Conservation (phyloP, 2,329 filamentous ascomycete genomes). For the Rhinocladiella similis region DNA sequence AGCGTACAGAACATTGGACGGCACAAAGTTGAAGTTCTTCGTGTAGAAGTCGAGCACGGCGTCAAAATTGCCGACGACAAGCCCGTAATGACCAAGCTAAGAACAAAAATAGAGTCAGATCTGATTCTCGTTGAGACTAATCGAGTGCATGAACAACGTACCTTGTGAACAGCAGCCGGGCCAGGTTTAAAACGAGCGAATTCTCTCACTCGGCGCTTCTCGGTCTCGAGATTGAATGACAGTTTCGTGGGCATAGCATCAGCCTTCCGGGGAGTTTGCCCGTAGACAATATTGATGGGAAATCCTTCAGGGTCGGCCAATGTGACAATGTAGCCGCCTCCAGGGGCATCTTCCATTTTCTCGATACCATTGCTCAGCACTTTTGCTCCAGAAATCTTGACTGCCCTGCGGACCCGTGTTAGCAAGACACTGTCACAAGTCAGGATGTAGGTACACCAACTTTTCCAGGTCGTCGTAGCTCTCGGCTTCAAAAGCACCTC, state of each 20-base stretch:
- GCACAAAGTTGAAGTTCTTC: constrained; percentile 46
- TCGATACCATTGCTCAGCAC: constrained; percentile 4
- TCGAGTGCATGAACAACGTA: constrained; percentile 4
- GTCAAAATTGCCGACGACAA: constrained; percentile 39
- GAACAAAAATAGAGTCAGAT: not conserved
- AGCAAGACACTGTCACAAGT: not conserved
- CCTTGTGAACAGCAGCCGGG: constrained; percentile 50
- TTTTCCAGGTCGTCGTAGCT: constrained; percentile 42
- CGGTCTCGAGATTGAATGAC: constrained; percentile 36
- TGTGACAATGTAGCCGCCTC: constrained; percentile 27
- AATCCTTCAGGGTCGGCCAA: constrained; percentile 28
- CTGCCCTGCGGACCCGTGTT: not conserved
- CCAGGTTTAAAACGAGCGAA: constrained; percentile 46
- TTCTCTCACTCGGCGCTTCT: constrained; percentile 37
- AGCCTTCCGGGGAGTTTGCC: constrained; percentile 11
- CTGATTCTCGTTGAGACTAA: not conserved
- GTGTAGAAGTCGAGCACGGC: constrained; percentile 45
- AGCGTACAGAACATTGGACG: constrained; percentile 46
- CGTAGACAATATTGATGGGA: constrained; percentile 27
- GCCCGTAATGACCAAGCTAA: constrained; percentile 48
- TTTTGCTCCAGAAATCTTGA: not conserved
- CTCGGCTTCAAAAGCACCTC: constrained; percentile 45
- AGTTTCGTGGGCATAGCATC: constrained; percentile 30
- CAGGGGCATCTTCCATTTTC: constrained; percentile 24
- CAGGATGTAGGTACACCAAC: constrained; percentile 4